Evolutionary conservation across 257 asterid genomes (phyloP), one percentile per base, ranked within the genome.

Genomic region (Ligustrum vulgare): DNA sequence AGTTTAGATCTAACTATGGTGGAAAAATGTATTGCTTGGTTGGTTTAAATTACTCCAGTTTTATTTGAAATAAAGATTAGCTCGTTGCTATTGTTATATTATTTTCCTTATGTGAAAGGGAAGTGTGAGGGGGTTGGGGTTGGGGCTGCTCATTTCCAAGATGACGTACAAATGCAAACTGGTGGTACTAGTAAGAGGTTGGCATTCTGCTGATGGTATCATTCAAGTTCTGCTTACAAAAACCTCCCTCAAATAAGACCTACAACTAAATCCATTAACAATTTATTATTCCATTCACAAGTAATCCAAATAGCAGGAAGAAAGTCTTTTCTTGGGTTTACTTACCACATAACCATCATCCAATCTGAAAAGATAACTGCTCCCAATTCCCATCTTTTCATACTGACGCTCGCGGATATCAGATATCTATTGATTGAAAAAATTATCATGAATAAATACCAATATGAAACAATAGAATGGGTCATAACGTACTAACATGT

Each of bases 311-410:
- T n/a, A 72, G n/a, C 8, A 11, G 67, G n/a, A 60, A 60, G 11
- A 20, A 58, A 60, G 25, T 60, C 35, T 7, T 54, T 23, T 58
- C 20, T 56, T 60, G 47, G 22, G 51, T 60, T 37, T 76, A 76
- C 96, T 78, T 85, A 95, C 99, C 96, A 95, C 99, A 81, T 91
- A 95, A 75, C 98, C 99, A 75, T 95, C 99, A 80, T 95, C 99
- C 84, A 95, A 86, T 88, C 99, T 91, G 82, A 95, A 95, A 81
- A 95, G 97, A 78, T 95, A 95, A 82, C 99, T 95, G 93, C 99
- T 95, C 62, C 99, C 99, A 77, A 95, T 95, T 37, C 99, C 99
- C 86, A 88, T 93, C 90, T 87, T 93, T 84, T 95, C 99, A 72
- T 95, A 95, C 37, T 84, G 89, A 70, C 78, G 86, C 80, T 95